These are phyloP conservation scores for Colletotrichum tropicicola DNA, from an alignment of 2,329 filamentous ascomycete species.

Conservation along the genomic window DNA sequence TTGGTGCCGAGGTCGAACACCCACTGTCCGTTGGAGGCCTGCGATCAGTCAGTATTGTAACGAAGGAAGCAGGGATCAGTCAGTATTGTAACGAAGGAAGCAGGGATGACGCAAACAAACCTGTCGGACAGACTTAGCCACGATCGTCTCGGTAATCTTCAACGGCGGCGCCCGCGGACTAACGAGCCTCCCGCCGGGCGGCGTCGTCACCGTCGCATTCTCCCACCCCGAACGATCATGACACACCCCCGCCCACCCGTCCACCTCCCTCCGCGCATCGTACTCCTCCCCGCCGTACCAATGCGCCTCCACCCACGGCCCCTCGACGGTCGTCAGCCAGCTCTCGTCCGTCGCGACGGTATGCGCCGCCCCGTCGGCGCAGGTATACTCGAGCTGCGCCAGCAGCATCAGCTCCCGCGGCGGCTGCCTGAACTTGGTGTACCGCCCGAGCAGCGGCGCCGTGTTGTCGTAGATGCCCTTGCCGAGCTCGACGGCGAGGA, in stretches of 20 bases:
- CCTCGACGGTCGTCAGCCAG: constrained; percentile 20
- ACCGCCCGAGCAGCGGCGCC: constrained; percentile 16
- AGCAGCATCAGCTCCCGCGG: constrained; percentile 18
- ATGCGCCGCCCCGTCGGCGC: background rate
- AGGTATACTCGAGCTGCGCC: constrained; percentile 29
- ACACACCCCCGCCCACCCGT: background rate
- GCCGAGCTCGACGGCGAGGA: constrained; percentile 22
- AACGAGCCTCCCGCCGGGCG: constrained; percentile 7
- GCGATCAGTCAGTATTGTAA: background rate
- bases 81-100: background rate
- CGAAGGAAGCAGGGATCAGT: background rate
- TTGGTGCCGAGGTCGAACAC: constrained; percentile 27
- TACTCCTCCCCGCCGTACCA: constrained; percentile 30
- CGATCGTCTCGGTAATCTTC: constrained; percentile 6
- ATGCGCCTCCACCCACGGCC: constrained; percentile 16
- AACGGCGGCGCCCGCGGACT: constrained; percentile 20
- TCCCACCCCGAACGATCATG: constrained; percentile 9
- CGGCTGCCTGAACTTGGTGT: constrained; percentile 24
- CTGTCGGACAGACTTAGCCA: background rate
- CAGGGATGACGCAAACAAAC: background rate
- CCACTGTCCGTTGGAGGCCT: constrained; percentile 10
- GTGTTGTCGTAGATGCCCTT: constrained; percentile 26
- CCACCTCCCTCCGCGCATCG: constrained; percentile 17
- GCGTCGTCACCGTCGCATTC: background rate
- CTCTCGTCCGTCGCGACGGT: background rate